Evolutionary conservation across 257 asterid species (phyloP), one percentile per base, ranked within the genome.

Genomic region (Penstemon barbatus): DNA sequence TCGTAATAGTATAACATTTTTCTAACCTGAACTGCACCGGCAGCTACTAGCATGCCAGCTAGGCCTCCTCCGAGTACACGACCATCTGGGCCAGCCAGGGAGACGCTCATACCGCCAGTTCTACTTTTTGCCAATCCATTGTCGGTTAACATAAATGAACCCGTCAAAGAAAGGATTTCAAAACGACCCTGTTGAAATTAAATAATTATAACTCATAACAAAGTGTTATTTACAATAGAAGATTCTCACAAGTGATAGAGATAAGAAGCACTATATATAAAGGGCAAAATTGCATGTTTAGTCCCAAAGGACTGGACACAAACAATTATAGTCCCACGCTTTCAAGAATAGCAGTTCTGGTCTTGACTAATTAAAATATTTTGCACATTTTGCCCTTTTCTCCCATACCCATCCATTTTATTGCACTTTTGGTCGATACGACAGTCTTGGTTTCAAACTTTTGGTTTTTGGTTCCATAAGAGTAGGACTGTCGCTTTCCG

Each of bases 41-140:
- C 89, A 3, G 98, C 97, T 15, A 92, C 79, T 61, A 92, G 80
- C 92, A 89, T 83, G 73, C 98, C 98, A 18, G 95, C 98, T 69
- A 92, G 87, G 33, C 96, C 98, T 73, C 97, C 98, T 4, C 98
- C 98, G 25, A 92, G 75, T 55, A 92, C 97, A n/a, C 89, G 97
- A 44, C 98, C 97, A 75, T 92, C 96, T 7, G 97, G 93, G 61
- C 95, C 93, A 2, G 95, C 96, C 49, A 92, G 81, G 67, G 90
- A 85, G 71, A 92, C 92, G 42, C 96, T 87, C 91, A 92, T 70
- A 56, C 98, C 98, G 50, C 98, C 98, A 12, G 98, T 87, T 81
- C 95, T 79, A 79, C 95, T 84, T 76, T 87, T 89, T 11, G 97
- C 78, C 52, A 85, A 61, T 54, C 97, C 96, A 43, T 86, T 79